A percentile compares a stretch with the other conserved stretches of the same genome.
These are phyloP conservation scores for Coffea humblotiana DNA, from an alignment of 305 asterid genomes.

Conservation along the genomic window DNA sequence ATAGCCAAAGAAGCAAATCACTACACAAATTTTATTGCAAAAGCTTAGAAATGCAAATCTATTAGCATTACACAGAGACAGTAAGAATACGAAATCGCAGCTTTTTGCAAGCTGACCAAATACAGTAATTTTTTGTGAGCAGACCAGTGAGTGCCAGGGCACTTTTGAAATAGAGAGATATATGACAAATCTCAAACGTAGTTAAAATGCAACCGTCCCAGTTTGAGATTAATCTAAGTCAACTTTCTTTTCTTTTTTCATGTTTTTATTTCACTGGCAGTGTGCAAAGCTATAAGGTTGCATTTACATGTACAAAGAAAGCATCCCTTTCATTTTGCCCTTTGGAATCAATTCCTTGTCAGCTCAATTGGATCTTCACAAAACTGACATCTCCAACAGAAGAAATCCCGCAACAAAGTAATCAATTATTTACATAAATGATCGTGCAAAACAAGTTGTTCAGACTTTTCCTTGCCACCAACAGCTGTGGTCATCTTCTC, in stretches of 20 bases:
- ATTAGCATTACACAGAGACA: too few species aligned
- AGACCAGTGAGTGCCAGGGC: background rate
- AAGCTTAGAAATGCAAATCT: too few species aligned
- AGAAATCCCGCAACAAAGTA: slow-evolving; percentile 30
- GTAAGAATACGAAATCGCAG: too few species aligned
- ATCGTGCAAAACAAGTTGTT: slow-evolving; percentile 37
- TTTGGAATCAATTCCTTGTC: slow-evolving; percentile 8
- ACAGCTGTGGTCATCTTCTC: slow-evolving; percentile 5
- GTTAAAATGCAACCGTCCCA: background rate
- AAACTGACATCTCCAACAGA: slow-evolving; percentile 30
- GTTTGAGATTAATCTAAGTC: background rate
- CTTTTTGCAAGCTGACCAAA: background rate
- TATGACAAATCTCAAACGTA: background rate
- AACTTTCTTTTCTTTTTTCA: background rate
- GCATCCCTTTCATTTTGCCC: slow-evolving; percentile 33
- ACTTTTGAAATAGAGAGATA: background rate
- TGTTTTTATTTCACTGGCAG: slow-evolving; percentile 26
- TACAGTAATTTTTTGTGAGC: too few species aligned
- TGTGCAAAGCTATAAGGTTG: slow-evolving; percentile 29
- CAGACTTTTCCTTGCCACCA: slow-evolving; percentile 19
- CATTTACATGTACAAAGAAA: slow-evolving; percentile 42
- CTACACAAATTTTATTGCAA: too few species aligned
- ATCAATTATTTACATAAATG: slow-evolving; percentile 46
- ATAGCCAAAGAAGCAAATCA: too few species aligned
- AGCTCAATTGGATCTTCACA: slow-evolving; percentile 17